Evolutionary conservation across 1,139 yeast genomes (phyloP), one percentile per base, ranked within the genome.

Genomic region (Groenewaldozyma sp.): DNA sequence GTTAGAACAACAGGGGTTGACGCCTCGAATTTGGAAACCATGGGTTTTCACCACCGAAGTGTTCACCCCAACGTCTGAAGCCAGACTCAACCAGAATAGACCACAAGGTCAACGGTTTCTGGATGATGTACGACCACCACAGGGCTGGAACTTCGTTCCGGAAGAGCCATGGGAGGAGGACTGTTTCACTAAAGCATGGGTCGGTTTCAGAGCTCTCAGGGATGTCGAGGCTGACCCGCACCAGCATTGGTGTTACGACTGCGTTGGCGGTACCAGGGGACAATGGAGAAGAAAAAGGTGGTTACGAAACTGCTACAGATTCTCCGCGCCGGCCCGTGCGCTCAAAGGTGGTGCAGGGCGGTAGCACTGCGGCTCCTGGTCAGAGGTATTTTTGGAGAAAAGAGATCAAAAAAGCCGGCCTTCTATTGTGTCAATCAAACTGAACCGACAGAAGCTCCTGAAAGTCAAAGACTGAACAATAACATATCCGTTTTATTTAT

Each of bases 81-180:
- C 55, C 14, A 65, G 95, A 44, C 54, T 67, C 19, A 68, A 81
- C 3, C 78, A 79, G 34, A 73, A 70, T 42, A 65, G 71, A 4
- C 95, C 96, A 0, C 67, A 70, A 1, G 94, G 94, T 0, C 77
- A 77, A 0, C 62, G 68, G 22, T 64, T 64, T 26, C 54, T 87
- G 26, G 64, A 68, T 1, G 75, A 76, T 27, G 74, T 87, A 1
- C 54, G 58, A 26, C 79, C 94, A 1, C 94, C 95, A 0, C 60
- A 62, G 11, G 80, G 76, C 11, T 87, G 96, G 96, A 68, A 68
- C 45, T 87, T 78, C 58, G 52, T 48, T 10, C 80, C 74, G 43
- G 64, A 62, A 21, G 75, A 74, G 28, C 67, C 67, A n/a, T 87
- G 96, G 96, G 62, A 61, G 35, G 64, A 78, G 9, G 95, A 84